Evolutionary conservation across 163 green algal species (phyloP), one percentile per base, ranked within the genome.

Genomic region (Chloromonas sp.): DNA sequence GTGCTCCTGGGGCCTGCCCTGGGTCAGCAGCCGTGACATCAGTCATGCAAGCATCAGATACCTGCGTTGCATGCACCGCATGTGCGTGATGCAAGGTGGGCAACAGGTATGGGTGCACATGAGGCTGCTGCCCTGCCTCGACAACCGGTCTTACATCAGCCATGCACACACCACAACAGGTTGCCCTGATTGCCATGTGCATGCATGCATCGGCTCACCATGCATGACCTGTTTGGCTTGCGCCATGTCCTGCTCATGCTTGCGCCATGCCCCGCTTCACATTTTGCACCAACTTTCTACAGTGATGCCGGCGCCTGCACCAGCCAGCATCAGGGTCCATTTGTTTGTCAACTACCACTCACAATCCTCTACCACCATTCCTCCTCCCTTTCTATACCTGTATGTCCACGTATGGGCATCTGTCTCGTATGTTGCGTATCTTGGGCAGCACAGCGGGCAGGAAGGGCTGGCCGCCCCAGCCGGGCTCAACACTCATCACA

Each of bases 381-480:
- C n/a, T 11, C 77, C 57, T 61, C 77, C 77, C 57, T 8, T 0
- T 58, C 1, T 79, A 2, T 15, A 92, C 89, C 90, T 92, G 78
- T 60, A 93, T 92, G 87, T 91, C 82, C 1, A 94, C 61, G 13
- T 66, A 5, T 0, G 88, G 87, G 80, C 81, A 91, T 0, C 81
- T 79, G 57, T 83, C 71, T 60, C 92, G 36, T 71, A 94, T 81
- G 60, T 36, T 57, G 3, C 60, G 58, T 3, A 94, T 90, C 86
- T 95, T 95, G 76, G 82, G n/a, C 91, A 98, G 92, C 74, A 93
- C 93, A 2, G 85, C 82, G 0, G 84, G 83, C 86, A 93, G 91
- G 89, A 98, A 97, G 61, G 87, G 86, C 89, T 98, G 95, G 1
- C 95, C 95, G n/a, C 95, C 95, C 89, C 96, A 98, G 5, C 95